Conservation (phyloP, 2,329 filamentous ascomycete species). For the Botrytis tulipae region DNA sequence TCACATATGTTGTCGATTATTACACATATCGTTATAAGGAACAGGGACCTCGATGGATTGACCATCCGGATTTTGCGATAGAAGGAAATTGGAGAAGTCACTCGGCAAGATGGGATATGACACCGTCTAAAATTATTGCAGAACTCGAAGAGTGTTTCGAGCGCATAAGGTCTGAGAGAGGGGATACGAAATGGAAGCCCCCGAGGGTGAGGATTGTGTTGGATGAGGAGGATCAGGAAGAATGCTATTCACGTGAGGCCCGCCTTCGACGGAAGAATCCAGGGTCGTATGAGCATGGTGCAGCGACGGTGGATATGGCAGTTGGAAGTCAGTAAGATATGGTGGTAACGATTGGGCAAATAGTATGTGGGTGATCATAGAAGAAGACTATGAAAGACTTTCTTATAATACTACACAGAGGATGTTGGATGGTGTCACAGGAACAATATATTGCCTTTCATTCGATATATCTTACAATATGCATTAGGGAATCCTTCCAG, state of each 20-base stretch:
- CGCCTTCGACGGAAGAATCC: not conserved
- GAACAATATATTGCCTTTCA: not conserved
- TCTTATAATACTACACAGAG: accelerated
- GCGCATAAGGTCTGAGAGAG: not conserved
- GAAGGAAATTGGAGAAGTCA: not conserved
- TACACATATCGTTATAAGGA: not conserved
- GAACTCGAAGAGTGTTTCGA: not conserved
- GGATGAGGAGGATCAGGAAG: not conserved
- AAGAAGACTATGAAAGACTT: no score
- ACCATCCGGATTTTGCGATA: slow-evolving; percentile 1
- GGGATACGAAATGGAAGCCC: not conserved
- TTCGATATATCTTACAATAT: not conserved
- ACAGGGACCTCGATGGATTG: not conserved
- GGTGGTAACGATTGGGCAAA: not conserved
- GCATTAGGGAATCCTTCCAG: not conserved
- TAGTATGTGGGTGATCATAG: not conserved
- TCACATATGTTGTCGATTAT: slow-evolving; percentile 2
- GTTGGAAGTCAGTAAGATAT: not conserved
- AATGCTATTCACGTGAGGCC: not conserved
- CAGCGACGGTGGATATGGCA: not conserved
- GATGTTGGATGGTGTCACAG: not conserved
- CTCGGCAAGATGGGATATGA: not conserved
- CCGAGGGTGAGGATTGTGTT: not conserved
- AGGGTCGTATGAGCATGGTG: not conserved
- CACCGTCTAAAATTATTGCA: not conserved